These are phyloP conservation scores for Chlorella sp. DNA, from an alignment of 139 green algal species.

Conservation along the genomic window DNA sequence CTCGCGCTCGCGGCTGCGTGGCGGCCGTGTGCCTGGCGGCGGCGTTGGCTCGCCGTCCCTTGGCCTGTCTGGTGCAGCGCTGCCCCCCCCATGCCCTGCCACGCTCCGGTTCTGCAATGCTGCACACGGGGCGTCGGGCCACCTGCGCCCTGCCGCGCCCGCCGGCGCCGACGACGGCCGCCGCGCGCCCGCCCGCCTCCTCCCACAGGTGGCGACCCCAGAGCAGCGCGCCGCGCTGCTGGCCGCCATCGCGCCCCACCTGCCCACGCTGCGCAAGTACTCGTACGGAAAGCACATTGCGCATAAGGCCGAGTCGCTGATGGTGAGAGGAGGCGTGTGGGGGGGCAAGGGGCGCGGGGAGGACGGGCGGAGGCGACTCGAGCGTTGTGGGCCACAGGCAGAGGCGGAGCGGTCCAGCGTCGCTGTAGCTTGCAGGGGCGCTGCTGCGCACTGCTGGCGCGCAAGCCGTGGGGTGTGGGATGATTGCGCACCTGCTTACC, in stretches of 20 bases:
- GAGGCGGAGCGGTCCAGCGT: too few species aligned
- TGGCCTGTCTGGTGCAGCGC: slow-evolving; percentile 4
- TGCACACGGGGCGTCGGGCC: too few species aligned
- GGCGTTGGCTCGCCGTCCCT: neutral
- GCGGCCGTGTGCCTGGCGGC: too few species aligned
- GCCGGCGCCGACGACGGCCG: too few species aligned
- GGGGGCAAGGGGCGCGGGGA: too few species aligned
- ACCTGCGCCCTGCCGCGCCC: too few species aligned
- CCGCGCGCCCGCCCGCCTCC: neutral
- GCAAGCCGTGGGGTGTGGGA: too few species aligned
- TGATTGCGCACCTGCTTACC: too few species aligned
- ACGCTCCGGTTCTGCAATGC: neutral
- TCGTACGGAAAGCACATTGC: slow-evolving; percentile 97
- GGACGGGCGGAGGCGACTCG: neutral
- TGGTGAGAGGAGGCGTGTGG: too few species aligned
- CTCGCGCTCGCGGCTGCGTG: too few species aligned
- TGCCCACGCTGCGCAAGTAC: slow-evolving; percentile 79
- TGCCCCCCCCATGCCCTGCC: neutral
- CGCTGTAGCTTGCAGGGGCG: too few species aligned
- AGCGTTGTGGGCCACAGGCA: neutral
- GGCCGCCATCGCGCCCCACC: slow-evolving; percentile 63
- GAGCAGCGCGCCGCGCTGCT: slow-evolving; percentile 75
- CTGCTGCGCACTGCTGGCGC: too few species aligned
- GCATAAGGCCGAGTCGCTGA: slow-evolving; percentile 83
- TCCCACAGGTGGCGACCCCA: slow-evolving; percentile 69